These are phyloP conservation scores for Pezicula rhizophila DNA, from an alignment of 2,329 filamentous ascomycete species.

Conservation along the genomic window DNA sequence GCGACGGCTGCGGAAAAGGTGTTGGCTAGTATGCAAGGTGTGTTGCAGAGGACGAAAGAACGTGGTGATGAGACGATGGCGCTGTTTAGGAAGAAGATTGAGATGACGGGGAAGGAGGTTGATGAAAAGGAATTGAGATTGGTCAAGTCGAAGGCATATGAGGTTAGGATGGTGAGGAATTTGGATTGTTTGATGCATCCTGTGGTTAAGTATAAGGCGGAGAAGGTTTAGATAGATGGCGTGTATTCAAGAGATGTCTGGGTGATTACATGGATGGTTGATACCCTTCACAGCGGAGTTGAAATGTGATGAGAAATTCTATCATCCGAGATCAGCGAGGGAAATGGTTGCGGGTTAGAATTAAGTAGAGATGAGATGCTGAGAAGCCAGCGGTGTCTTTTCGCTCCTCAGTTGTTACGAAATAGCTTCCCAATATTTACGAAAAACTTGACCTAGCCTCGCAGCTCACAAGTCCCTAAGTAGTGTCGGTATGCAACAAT, in stretches of 20 bases:
- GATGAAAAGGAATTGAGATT: constrained; percentile 48
- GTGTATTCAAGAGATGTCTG: neutral
- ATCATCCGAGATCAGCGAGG: neutral
- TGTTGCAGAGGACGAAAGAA: constrained; percentile 62
- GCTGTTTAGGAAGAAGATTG: constrained; percentile 39
- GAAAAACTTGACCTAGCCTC: too few species aligned
- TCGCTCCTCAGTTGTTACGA: too few species aligned
- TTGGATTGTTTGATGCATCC: constrained; percentile 62
- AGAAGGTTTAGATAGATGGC: constrained; percentile 30
- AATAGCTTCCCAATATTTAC: too few species aligned
- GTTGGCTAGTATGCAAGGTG: constrained; percentile 84
- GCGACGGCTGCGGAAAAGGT: constrained; percentile 82
- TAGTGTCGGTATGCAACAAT: too few species aligned
- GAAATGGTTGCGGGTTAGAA: neutral
- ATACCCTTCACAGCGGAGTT: neutral
- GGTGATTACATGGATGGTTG: neutral
- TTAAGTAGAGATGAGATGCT: too few species aligned
- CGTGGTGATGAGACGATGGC: constrained; percentile 62
- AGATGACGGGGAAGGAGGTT: constrained; percentile 31
- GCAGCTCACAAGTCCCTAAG: too few species aligned
- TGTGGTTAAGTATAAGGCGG: constrained; percentile 54
- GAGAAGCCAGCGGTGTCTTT: too few species aligned
- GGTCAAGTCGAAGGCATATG: constrained; percentile 74
- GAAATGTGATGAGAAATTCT: neutral
- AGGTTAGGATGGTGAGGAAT: constrained; percentile 78